Evolutionary conservation across 306 rosid genomes (phyloP), one percentile per base, ranked within the genome.

Genomic region (Castanea sativa): DNA sequence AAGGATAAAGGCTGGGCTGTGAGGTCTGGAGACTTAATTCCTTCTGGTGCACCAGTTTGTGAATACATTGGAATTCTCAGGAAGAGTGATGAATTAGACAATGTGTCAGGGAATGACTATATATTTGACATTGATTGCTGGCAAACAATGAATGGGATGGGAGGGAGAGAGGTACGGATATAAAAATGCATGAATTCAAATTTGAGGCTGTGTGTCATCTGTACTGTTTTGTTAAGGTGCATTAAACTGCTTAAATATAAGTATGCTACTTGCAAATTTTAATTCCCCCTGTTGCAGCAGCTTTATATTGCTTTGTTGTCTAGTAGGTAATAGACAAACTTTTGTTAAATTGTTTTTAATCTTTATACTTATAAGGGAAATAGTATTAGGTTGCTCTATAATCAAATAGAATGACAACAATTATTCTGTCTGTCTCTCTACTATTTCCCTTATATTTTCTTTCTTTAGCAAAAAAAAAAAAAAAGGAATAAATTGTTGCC

Each of bases 1-100:
- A 88, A 93, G 14, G 91, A 90, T 85, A 95, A 93, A 77, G 99
- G 99, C 57, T 92, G 98, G 99, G 99, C 97, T 75, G 99, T 95
- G 57, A 85, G 98, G 81, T 91, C 94, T 21, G 90, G 98, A 97
- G 96, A 95, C 89, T 92, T 91, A 78, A 92, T 95, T 56, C 99
- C 98, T 78, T 86, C 99, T 61, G 99, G 99, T 53, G 97, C 98
- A 41, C 99, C 94, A n/a, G 92, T 92, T 43, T 95, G 99, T 65
- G 98, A 95, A 84, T 95, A 95, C 85, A 87, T 85, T 1, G 99
- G 99, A 85, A 70, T 90, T 63, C 87, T 92, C 55, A 83, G 69
- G 80, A 92, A 89, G 87, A 81, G 92, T 23, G 98, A 90, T 38
- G 99, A 95, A 80, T 78, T 90, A 30, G 99, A 91, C 59, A 87